Base-by-base conservation (phyloP, 768 basidiomycete species). In the Pleurotus eryngii region DNA sequence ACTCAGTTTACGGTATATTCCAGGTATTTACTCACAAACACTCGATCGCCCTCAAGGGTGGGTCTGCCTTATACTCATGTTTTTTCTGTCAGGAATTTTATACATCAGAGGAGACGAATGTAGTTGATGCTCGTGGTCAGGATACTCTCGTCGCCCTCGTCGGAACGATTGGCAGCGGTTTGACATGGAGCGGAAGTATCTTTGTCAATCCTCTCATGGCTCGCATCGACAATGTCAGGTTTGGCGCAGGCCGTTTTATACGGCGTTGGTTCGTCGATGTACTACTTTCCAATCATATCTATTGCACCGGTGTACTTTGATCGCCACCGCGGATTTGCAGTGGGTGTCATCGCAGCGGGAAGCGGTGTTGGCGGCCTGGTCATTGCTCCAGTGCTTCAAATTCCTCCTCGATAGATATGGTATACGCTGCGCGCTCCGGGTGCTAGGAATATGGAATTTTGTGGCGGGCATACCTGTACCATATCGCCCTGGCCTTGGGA, bases 171-270 rank as follows among this genome's bases (percentile, higher is more conserved):
- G 78, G 75, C 0, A 71, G 72, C 24, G 75, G 78, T 1, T 64
- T 79, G 20, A 77, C 76, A 0, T 79, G 77, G 77, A 76, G 76
- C 57, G 77, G 77, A 17, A 70, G 75, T 48, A 73, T 79, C 49
- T 74, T 75, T 55, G 76, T 77, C 30, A 76, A 74, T 43, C 71
- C 74, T 4, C 60, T 78, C 49, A 70, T 78, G 14, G 66, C 72
- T 7, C 66, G 70, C 5, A 49, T 69, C 6, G 63, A 70, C 43
- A 66, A 72, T 58, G 58, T 75, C 12, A 68, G 67, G 46, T 49
- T 45, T 77, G 9, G 76, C 76, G 2, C 77, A 78, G 59, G 71
- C 69, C 1, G 55, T 79, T 17, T 64, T 78, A 4, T 76, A 77
- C 42, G 76, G 76, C 8, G 55, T 80, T 39, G 76, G 75, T 3